phyloP scores from a whole-genome alignment of 345 rosid genomes.

The Viola odorata region DNA sequence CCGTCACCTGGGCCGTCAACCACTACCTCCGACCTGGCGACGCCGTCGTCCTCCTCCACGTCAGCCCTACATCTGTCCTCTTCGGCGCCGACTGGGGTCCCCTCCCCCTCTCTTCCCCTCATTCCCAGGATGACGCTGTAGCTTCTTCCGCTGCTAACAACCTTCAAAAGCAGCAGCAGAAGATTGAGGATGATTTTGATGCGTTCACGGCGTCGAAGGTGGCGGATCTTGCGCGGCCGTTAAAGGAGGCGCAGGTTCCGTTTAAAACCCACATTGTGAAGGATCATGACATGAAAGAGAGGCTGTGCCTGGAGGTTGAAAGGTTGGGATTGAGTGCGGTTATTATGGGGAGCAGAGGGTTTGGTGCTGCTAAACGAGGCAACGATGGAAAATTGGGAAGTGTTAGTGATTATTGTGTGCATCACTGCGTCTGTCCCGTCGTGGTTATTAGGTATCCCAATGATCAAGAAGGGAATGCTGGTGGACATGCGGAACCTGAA shows the following conservation, averaged over 20 bases:
- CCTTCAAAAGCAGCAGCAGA: slow-evolving; percentile 15
- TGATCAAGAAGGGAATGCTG: slow-evolving; percentile 36
- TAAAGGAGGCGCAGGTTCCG: slow-evolving; percentile 81
- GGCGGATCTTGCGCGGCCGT: slow-evolving; percentile 72
- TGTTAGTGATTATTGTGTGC: slow-evolving; percentile 92
- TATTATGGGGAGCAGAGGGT: slow-evolving; percentile 87
- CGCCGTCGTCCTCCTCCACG: slow-evolving; percentile 89
- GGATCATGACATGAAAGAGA: slow-evolving; percentile 97
- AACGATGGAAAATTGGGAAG: slow-evolving; percentile 80
- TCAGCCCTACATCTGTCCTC: slow-evolving; percentile 91
- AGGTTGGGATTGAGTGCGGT: slow-evolving; percentile 68
- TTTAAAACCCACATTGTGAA: slow-evolving; percentile 83
- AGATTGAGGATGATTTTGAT: slow-evolving; percentile 66
- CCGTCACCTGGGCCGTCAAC: slow-evolving; percentile 85
- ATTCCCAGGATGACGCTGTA: slow-evolving; percentile 2
- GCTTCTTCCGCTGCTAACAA: slow-evolving; percentile 15
- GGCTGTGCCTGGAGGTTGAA: slow-evolving; percentile 85
- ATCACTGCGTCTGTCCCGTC: slow-evolving; percentile 83
- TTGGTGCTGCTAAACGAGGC: slow-evolving; percentile 73
- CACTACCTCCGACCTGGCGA: slow-evolving; percentile 93
- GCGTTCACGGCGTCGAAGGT: slow-evolving; percentile 59
- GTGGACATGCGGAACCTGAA: slow-evolving; percentile 11
- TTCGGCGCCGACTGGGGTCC: slow-evolving; percentile 99
- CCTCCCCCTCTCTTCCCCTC: slow-evolving; percentile 42
- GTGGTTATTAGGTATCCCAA: slow-evolving; percentile 82